Evolutionary conservation across 2,329 filamentous ascomycete genomes (phyloP).

Genomic region (Madurella mycetomatis): DNA sequence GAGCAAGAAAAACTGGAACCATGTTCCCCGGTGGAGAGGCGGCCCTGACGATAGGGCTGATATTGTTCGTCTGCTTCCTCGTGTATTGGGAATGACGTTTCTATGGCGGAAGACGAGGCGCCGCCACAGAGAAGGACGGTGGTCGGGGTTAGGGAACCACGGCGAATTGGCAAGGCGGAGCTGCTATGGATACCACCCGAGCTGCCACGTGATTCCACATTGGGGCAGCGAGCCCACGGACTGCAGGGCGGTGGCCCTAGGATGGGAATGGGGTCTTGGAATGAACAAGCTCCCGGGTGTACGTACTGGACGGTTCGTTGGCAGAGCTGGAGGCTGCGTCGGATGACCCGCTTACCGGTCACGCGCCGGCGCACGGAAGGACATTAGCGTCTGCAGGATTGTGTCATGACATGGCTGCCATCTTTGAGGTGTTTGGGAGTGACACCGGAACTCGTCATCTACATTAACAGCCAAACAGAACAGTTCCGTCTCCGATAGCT

Average conservation of each 20-base stretch:
- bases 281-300: background rate
- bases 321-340: constrained; percentile 12
- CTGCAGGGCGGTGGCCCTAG: constrained; percentile 4
- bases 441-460: background rate
- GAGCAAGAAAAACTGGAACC: background rate
- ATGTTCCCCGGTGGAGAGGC: constrained; percentile 11
- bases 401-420: no score
- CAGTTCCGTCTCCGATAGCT: background rate
- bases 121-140: constrained; percentile 3
- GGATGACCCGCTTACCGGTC: background rate
- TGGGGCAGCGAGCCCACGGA: constrained; percentile 9
- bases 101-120: constrained; percentile 13
- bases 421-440: background rate
- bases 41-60: constrained; percentile 15
- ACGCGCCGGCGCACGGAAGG: no score
- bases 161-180: constrained; percentile 8
- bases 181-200: background rate
- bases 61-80: constrained; percentile 11
- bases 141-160: background rate
- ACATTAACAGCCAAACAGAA: background rate
- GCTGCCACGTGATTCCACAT: constrained; percentile 12
- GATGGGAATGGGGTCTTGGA: no score
- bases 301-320: constrained; percentile 14
- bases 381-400: no score
- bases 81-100: constrained; percentile 10